phyloP scores from a whole-genome alignment of 805 yeast species.

The Zygosaccharomyces gambellarensis region DNA sequence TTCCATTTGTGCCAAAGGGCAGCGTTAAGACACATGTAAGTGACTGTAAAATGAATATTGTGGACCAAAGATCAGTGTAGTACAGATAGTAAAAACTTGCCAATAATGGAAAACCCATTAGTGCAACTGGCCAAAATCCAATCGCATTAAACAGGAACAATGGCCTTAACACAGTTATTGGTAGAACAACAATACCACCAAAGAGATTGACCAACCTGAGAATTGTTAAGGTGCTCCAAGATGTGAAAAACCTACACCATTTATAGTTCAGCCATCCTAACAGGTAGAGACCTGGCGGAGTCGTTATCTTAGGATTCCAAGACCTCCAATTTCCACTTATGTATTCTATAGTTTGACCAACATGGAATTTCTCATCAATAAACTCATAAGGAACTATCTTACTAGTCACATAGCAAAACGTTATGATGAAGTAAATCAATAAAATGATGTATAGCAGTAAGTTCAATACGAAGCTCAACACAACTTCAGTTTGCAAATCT shows the following conservation, averaged over 20 bases:
- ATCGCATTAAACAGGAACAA: slow-evolving; percentile 39
- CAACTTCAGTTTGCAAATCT: slow-evolving; percentile 29
- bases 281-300: slow-evolving; percentile 89
- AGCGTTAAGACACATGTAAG: slow-evolving; percentile 44
- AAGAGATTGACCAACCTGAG: slow-evolving; percentile 57
- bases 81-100: slow-evolving; percentile 69
- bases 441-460: slow-evolving; percentile 32
- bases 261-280: slow-evolving; percentile 39
- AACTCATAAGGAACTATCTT: slow-evolving; percentile 33
- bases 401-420: slow-evolving; percentile 30
- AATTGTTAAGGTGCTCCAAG: slow-evolving; percentile 34
- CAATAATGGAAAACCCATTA: slow-evolving; percentile 63
- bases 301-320: slow-evolving; percentile 90
- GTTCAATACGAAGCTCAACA: slow-evolving; percentile 33
- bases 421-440: slow-evolving; percentile 22
- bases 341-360: slow-evolving; percentile 69
- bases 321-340: slow-evolving; percentile 52
- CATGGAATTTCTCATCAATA: slow-evolving; percentile 75
- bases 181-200: slow-evolving; percentile 57
- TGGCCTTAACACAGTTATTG: slow-evolving; percentile 42
- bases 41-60: slow-evolving; percentile 57
- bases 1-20: slow-evolving; percentile 35
- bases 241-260: slow-evolving; percentile 19
- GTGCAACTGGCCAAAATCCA: slow-evolving; percentile 40
- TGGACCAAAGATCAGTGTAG: slow-evolving; percentile 94